Base-by-base conservation (phyloP, 192 early-diverging fungal species). In the Diversispora epigaea region DNA sequence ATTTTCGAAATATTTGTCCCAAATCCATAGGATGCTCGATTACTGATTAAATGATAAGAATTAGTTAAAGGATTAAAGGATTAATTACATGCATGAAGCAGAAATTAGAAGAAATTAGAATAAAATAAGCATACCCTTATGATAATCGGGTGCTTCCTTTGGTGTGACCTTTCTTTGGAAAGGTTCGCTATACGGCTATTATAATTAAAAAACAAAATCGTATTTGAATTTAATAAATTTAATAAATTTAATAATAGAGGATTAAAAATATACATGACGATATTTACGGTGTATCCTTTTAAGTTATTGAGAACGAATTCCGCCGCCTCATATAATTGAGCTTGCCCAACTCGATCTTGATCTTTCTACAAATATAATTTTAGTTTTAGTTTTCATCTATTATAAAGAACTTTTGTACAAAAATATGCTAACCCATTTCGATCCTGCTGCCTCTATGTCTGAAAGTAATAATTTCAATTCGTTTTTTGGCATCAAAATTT, bases 11-110 rank as follows among this genome's bases (percentile, higher is more conserved):
- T 78, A 99, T 94, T 47, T 92, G 91, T 15, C 88, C 89, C 44
- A 99, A 84, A 84, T 99, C 97, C 97, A 99, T 99, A 5, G 97
- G 97, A 7, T 91, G 79, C 79, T 89, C 91, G 76, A 99, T 96
- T 61, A 99, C 94, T 89, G 78, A 21, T 15, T 56, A 19, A 58
- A 21, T 56, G 52, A 21, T 46, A 68, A 52, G 45, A 61, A 62
- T 58, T 11, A 55, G 43, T 54, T 56, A 3, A 65, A 21, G 32
- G 50, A 0, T 54, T 56, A 3, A 65, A 21, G 32, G 50, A 0
- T 67, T 6, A 65, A 50, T 9, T 40, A 40, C n/a, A 68, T 22
- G 19, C n/a, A n/a, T n/a, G n/a, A n/a, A 61, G 56, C 32, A 14
- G 19, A 60, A 68, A 14, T 63, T n/a, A 15, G 1, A 45, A 71